These are phyloP conservation scores for Candida namnaoensis DNA, from an alignment of 805 yeast genomes.

Conservation along the genomic window DNA sequence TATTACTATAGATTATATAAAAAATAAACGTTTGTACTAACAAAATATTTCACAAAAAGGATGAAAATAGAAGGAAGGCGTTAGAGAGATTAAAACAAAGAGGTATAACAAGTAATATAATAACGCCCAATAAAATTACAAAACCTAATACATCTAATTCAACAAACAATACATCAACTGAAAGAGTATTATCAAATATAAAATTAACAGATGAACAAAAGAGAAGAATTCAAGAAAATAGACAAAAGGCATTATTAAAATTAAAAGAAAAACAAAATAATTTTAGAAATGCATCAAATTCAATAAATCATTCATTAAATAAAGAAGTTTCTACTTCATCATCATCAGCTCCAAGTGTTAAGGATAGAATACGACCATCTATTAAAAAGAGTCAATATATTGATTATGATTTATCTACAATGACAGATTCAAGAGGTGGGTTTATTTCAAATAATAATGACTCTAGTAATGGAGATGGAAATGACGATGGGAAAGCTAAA, in stretches of 20 bases:
- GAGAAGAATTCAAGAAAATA: constrained; percentile 39
- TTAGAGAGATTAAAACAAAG: constrained; percentile 45
- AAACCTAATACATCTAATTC: constrained; percentile 6
- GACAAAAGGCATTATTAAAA: constrained; percentile 43
- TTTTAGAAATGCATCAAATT: constrained; percentile 27
- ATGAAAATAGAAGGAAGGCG: constrained; percentile 56
- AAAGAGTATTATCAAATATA: constrained; percentile 6
- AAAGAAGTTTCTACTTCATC: neutral
- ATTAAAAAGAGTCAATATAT: constrained; percentile 60
- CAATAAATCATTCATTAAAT: constrained; percentile 11
- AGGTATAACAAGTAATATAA: constrained; percentile 19
- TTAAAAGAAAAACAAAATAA: constrained; percentile 24
- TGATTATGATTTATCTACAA: constrained; percentile 83
- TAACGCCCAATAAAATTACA: constrained; percentile 3
- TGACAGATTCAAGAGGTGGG: constrained; percentile 87
- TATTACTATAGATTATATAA: too few relatives aligned
- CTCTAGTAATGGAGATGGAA: constrained; percentile 1
- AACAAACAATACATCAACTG: constrained; percentile 1
- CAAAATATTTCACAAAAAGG: constrained; percentile 24
- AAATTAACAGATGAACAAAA: constrained; percentile 40
- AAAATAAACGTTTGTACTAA: too few relatives aligned
- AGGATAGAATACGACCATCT: constrained; percentile 29
- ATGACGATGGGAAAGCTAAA: constrained; percentile 6
- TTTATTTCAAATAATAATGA: constrained; percentile 31
- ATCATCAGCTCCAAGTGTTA: constrained; percentile 2